Base-by-base conservation (phyloP, 306 rosid genomes). In the Albizia julibrissin region DNA sequence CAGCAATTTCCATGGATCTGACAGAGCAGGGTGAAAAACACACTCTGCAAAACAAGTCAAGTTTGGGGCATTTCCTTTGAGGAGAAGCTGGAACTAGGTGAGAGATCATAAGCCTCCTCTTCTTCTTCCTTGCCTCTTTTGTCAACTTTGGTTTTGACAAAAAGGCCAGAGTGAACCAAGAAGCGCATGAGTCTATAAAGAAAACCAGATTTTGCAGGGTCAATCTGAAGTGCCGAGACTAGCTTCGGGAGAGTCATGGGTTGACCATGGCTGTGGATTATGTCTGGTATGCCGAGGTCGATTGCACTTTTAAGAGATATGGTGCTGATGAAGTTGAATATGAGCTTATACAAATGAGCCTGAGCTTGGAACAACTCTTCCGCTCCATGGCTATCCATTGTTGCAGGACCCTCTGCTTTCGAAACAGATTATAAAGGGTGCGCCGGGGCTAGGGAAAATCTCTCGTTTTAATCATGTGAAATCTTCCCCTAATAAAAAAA, bases 111-210 rank as follows among this genome's bases (percentile, higher is more conserved):
- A 3, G 21, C 75, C 19, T n/a, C 62, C 27, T 69, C 34, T 1
- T 61, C 56, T 7, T 43, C 84, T 46, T 84, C 77, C 19, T 72
- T 52, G 15, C 58, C 72, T 52, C 27, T 52, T 42, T 43, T 46
- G 3, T 19, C n/a, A 56, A 84, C 52, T 79, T 80, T 75, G 37
- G 74, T 66, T 7, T 22, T n/a, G 7, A 39, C 54, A 76, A 85
- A 87, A 71, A 85, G 62, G 40, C 87, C 86, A 22, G 87, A 75
- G 75, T 85, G 90, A 29, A 80, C 85, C 77, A 89, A 72, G 8
- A 83, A 75, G 59, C 85, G 84, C 87, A 87, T 85, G 18, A 85
- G 87, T 37, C 89, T 69, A 33, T 52, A 34, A 10, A 87, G 58
- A 62, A 74, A 16, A n/a, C 47, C 54, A 13, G 87, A 65, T 72